phyloP scores from a whole-genome alignment of 2,329 filamentous ascomycete species.

The Xylaria sp. region DNA sequence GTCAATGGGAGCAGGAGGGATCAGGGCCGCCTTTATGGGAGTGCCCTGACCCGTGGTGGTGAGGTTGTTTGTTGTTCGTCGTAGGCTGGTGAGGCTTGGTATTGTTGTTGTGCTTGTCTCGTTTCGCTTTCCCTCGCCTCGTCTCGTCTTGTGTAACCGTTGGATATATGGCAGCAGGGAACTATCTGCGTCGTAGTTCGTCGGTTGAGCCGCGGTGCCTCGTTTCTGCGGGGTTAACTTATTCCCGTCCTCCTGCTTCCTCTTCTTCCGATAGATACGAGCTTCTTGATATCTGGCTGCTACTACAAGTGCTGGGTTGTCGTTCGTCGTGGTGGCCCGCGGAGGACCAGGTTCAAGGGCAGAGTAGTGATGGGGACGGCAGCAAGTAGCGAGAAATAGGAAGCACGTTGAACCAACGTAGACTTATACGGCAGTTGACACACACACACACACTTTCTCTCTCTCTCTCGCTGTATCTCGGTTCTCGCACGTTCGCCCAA shows the following conservation, averaged over 20 bases:
- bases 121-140: constrained; percentile 8
- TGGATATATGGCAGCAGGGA: background rate
- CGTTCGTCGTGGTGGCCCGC: background rate
- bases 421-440: constrained; percentile 9
- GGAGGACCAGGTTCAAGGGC: background rate
- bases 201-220: background rate
- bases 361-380: background rate
- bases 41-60: constrained; percentile 19
- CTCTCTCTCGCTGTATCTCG: constrained; percentile 2
- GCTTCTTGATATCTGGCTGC: constrained; percentile 3
- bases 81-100: constrained; percentile 14
- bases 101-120: constrained; percentile 26
- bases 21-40: constrained; percentile 30
- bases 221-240: background rate
- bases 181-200: constrained; percentile 15
- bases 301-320: background rate
- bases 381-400: background rate
- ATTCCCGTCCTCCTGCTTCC: background rate
- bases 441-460: background rate
- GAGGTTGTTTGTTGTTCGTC: constrained; percentile 18
- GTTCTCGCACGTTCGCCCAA: constrained; percentile 15
- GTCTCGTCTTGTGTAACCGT: constrained; percentile 20
- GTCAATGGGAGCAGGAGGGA: constrained; percentile 23
- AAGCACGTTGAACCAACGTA: constrained; percentile 3
- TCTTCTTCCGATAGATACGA: constrained; percentile 4